Percentiles rank a stretch among this genome's conserved stretches.
Evolutionary conservation across 768 basidiomycete species (phyloP).

Genomic region (Pisolithus microcarpus): DNA sequence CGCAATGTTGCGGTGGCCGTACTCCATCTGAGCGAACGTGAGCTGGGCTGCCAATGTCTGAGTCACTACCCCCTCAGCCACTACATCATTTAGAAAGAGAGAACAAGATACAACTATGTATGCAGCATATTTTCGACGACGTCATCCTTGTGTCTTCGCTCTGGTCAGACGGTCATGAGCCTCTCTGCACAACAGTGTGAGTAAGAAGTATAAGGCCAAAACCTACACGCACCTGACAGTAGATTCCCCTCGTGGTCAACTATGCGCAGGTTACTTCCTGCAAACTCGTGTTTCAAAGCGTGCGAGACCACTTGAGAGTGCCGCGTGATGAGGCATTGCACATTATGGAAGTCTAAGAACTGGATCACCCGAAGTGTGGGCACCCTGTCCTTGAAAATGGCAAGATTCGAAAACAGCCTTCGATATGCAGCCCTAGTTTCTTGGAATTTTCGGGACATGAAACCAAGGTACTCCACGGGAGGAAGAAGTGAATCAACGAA

Average conservation of each 20-base stretch:
- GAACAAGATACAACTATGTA: too few species aligned
- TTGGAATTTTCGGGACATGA: slow-evolving; percentile 5
- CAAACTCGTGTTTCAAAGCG: slow-evolving; percentile 8
- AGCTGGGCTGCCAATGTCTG: too few species aligned
- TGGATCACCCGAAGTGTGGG: slow-evolving; percentile 19
- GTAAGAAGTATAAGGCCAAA: neutral
- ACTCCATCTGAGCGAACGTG: too few species aligned
- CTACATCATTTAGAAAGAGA: too few species aligned
- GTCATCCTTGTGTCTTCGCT: too few species aligned
- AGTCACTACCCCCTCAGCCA: too few species aligned
- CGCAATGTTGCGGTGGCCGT: too few species aligned
- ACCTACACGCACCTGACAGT: slow-evolving; percentile 14
- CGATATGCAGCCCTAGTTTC: slow-evolving; percentile 1
- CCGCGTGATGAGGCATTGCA: slow-evolving; percentile 12
- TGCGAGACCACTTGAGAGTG: slow-evolving; percentile 8
- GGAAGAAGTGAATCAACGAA: slow-evolving; percentile 4
- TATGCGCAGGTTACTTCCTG: slow-evolving; percentile 8
- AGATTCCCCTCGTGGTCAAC: slow-evolving; percentile 18
- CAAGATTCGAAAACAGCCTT: slow-evolving; percentile 9
- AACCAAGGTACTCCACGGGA: slow-evolving; percentile 12
- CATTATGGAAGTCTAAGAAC: slow-evolving; percentile 11
- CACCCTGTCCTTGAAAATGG: slow-evolving; percentile 1
- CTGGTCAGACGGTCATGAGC: too few species aligned
- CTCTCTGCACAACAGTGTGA: neutral
- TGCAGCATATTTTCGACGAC: too few species aligned